These are phyloP conservation scores for Backusella luteola DNA, from an alignment of 192 early-diverging fungal species.

Conservation along the genomic window DNA sequence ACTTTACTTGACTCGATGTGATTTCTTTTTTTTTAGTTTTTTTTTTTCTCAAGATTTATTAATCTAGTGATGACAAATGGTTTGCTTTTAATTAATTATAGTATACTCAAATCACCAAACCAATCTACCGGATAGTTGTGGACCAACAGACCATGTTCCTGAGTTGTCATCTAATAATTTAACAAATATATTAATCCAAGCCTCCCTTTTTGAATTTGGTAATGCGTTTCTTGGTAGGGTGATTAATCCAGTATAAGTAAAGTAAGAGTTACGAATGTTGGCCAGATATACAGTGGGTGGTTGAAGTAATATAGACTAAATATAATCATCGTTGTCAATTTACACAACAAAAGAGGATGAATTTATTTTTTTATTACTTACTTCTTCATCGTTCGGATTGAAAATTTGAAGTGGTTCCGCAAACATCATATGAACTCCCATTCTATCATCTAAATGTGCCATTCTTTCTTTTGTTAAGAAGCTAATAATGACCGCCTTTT, in stretches of 20 bases:
- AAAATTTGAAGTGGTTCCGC: conserved; percentile 18
- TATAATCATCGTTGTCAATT: background rate
- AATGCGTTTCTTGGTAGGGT: conserved; percentile 1
- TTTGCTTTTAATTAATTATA: background rate
- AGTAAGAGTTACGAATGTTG: conserved; percentile 17
- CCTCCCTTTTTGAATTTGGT: background rate
- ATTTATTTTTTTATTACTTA: background rate
- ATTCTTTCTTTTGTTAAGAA: conserved; percentile 23
- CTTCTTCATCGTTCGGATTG: background rate
- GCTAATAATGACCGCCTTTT: conserved; percentile 19
- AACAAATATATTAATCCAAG: conserved; percentile 27
- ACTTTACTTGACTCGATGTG: background rate
- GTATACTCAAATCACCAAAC: background rate
- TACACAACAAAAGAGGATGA: too few relatives aligned
- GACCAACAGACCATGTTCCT: conserved; percentile 22
- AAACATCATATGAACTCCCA: conserved; percentile 27
- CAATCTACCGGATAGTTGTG: conserved; percentile 14
- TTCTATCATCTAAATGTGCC: conserved; percentile 16
- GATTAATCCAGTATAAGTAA: conserved; percentile 21
- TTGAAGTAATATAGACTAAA: conserved; percentile 20
- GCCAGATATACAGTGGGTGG: conserved; percentile 19
- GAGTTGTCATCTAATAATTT: conserved; percentile 23
- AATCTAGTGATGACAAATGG: background rate
- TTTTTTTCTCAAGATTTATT: background rate
- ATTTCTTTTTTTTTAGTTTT: background rate